Percentiles rank a stretch among this genome's conserved stretches.
Conservation (phyloP, 441 rosid species). For the Mallotus repandus region DNA sequence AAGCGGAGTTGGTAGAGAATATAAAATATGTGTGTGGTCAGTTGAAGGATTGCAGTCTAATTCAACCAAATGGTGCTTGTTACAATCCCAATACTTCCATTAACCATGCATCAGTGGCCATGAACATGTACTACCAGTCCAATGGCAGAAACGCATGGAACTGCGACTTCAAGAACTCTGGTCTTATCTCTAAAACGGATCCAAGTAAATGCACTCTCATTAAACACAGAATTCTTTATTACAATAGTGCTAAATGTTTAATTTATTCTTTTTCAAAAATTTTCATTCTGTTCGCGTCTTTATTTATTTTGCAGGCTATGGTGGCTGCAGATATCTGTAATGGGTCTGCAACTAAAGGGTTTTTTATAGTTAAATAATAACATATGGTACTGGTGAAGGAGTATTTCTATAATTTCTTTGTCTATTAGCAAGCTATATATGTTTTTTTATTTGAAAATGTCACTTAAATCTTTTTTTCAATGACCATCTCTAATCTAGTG, state of each 20-base stretch:
- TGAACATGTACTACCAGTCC: constrained; percentile 41
- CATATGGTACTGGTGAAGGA: neutral
- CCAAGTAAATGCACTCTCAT: constrained; percentile 30
- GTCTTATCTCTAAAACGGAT: constrained; percentile 29
- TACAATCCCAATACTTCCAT: constrained; percentile 27
- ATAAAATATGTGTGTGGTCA: constrained; percentile 34
- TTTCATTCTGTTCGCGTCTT: neutral
- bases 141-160: constrained; percentile 25
- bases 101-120: constrained; percentile 42
- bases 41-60: constrained; percentile 22
- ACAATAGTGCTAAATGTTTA: too few species aligned
- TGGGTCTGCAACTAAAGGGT: neutral
- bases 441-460: neutral
- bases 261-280: too few species aligned
- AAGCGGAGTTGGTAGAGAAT: constrained; percentile 28
- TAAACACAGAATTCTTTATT: too few species aligned
- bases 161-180: constrained; percentile 35
- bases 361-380: neutral
- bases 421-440: neutral
- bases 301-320: constrained; percentile 16
- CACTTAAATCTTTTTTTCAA: neutral
- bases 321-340: constrained; percentile 6
- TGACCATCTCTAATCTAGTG: too few species aligned
- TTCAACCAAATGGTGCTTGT: constrained; percentile 34
- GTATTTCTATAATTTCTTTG: neutral